Base-by-base conservation (phyloP, 108 stramenopile genomes). In the Fragilariopsis cylindrus region DNA sequence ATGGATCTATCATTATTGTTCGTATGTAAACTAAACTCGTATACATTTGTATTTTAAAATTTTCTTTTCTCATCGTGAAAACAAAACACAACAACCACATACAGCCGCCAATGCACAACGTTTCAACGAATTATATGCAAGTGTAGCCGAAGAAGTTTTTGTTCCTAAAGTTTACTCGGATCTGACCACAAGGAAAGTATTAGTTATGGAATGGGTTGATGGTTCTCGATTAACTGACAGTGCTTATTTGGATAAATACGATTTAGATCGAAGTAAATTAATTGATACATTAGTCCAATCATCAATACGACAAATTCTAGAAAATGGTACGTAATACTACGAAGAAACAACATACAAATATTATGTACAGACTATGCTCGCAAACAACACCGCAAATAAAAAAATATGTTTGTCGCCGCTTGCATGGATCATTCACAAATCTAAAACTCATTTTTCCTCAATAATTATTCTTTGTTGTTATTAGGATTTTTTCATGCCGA, bases 151-250 rank as follows among this genome's bases (percentile, higher is more conserved):
- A 60, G 43, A 63, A 40, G 92, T 98, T 2, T 96, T 92, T 76
- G 97, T 97, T 30, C 98, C 98, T 2, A 93, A 95, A 76, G 78
- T 98, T 4, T 98, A 97, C 77, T 81, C 89, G 9, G 92, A 94
- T 57, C 79, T 96, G 62, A 96, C 96, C 3, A 94, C 96, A 1
- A 74, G 90, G 30, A 94, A 92, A 65, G 98, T 98, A 3, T 69
- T 98, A 72, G 96, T 95, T 3, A 97, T 98, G 97, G 98, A 98
- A 83, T 98, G 97, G 97, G 91, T 94, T 0, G 93, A 94, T 72
- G 93, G 93, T n/a, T 89, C 84, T 76, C 88, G 93, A 7, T 77
- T 98, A 71, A 93, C 91, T 47, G 97, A 97, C 74, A 74, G 74
- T 60, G 84, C 71, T 9, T 82, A 76, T 68, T 80, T 98, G 71